These are phyloP conservation scores for Dichotomocladium elegans DNA, from an alignment of 371 early-diverging fungal genomes.

Conservation along the genomic window DNA sequence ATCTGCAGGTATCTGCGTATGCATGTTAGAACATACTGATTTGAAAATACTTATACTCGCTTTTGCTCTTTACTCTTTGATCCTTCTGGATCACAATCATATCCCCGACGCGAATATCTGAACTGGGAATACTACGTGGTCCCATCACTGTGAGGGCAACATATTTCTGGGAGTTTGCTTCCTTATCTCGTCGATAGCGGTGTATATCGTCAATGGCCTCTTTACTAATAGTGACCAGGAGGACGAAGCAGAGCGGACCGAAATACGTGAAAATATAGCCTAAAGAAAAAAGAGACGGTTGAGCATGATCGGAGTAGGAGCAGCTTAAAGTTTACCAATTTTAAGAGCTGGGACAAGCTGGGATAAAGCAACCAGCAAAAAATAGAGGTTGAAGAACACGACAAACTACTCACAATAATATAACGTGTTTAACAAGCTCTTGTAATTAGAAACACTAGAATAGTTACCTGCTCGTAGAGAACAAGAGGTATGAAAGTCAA, in stretches of 20 bases:
- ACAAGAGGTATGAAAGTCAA: conserved; percentile 90
- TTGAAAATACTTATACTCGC: too few relatives aligned
- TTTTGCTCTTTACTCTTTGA: conserved; percentile 75
- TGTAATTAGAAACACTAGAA: too few relatives aligned
- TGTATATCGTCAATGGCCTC: conserved; percentile 96
- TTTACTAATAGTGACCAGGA: conserved; percentile 91
- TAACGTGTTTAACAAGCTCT: too few relatives aligned
- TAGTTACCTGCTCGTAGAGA: conserved; percentile 90
- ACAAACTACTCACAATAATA: too few relatives aligned
- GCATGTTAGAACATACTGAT: too few relatives aligned
- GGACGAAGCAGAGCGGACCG: conserved; percentile 93
- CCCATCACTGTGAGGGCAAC: conserved; percentile 55
- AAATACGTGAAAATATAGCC: conserved; percentile 94
- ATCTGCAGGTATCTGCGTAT: conserved; percentile 88
- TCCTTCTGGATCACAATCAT: conserved; percentile 88
- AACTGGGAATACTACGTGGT: conserved; percentile 67
- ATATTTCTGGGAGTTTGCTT: conserved; percentile 90
- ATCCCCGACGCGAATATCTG: conserved; percentile 93
- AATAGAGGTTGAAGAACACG: conserved; percentile 97
- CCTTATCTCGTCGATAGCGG: conserved; percentile 86
- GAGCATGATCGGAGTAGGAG: too few relatives aligned
- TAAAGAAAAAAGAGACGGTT: conserved; percentile 13
- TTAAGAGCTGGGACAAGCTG: conserved; percentile 90
- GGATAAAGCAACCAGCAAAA: conserved; percentile 92
- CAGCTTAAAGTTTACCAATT: conserved; percentile 75